phyloP scores from a whole-genome alignment of 2,329 filamentous ascomycete genomes.

The Neopestalotiopsis sp. region DNA sequence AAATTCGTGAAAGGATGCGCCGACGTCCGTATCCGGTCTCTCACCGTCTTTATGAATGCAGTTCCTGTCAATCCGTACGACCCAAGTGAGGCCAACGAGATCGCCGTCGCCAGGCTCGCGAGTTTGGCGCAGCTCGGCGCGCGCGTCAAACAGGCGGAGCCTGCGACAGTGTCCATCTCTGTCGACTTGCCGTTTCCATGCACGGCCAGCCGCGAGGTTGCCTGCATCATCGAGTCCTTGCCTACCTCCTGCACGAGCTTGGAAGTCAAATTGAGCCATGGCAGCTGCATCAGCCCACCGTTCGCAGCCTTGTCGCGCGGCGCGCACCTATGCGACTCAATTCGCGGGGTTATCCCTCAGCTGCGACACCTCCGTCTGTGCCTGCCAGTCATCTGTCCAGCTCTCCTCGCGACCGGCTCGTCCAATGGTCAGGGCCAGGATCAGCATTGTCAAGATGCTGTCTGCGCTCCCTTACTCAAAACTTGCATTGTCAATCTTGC shows the following conservation, averaged over 20 bases:
- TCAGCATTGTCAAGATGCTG: neutral
- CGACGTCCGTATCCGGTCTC: neutral
- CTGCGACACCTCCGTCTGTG: neutral
- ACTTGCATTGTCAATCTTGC: conserved; percentile 25
- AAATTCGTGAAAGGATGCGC: neutral
- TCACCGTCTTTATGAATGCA: neutral
- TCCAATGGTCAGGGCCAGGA: conserved; percentile 9
- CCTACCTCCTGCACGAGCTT: neutral
- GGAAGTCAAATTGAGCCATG: neutral
- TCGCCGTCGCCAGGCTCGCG: neutral
- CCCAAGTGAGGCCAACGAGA: neutral
- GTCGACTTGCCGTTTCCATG: neutral
- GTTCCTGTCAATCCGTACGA: neutral
- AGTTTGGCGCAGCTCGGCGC: neutral
- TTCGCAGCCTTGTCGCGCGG: neutral
- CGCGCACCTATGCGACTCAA: neutral
- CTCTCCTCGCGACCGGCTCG: neutral
- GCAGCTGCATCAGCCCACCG: neutral
- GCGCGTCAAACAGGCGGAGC: neutral
- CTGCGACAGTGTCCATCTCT: neutral
- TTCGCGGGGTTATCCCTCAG: neutral
- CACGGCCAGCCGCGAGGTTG: neutral
- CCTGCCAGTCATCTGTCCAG: neutral
- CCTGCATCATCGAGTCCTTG: neutral
- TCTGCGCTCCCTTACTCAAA: conserved; percentile 20